Evolutionary conservation across 2,329 filamentous ascomycete species (phyloP).

Genomic region (Penicillium sp.): DNA sequence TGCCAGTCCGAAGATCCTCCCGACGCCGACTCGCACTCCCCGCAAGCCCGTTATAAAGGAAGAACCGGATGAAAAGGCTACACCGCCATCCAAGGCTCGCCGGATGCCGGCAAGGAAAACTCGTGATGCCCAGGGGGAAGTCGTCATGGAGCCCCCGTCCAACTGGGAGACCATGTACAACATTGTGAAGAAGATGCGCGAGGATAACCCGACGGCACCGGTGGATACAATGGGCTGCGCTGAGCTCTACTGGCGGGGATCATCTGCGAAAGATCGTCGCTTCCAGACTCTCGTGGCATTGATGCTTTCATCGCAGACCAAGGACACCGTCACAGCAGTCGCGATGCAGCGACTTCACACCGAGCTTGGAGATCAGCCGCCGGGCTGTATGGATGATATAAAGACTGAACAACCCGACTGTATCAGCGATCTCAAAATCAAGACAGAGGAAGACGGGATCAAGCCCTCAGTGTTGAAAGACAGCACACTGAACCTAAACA

Average conservation of each 20-base stretch:
- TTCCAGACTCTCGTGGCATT: conserved; percentile 83
- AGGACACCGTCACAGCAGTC: conserved; percentile 82
- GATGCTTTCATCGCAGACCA: conserved; percentile 90
- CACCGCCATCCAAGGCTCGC: conserved; percentile 33
- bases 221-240: conserved; percentile 98
- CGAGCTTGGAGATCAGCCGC: conserved; percentile 52
- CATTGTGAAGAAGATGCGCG: conserved; percentile 72
- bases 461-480: conserved; percentile 27
- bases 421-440: conserved; percentile 19
- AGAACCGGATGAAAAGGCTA: conserved; percentile 18
- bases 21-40: conserved; percentile 15
- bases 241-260: conserved; percentile 42
- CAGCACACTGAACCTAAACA: conserved; percentile 65
- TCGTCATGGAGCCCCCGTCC: conserved; percentile 56
- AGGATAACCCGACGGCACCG: conserved; percentile 62
- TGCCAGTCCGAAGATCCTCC: conserved; percentile 26
- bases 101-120: conserved; percentile 41
- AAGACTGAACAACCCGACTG: conserved; percentile 2
- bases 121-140: conserved; percentile 35
- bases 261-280: conserved; percentile 55
- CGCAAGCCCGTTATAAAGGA: conserved; percentile 17
- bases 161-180: conserved; percentile 83
- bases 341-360: conserved; percentile 76
- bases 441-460: conserved; percentile 20
- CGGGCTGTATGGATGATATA: conserved; percentile 2